Evolutionary conservation across 2,329 filamentous ascomycete genomes (phyloP), one percentile per base, ranked within the genome.

Genomic region (Fusarium irregulare): DNA sequence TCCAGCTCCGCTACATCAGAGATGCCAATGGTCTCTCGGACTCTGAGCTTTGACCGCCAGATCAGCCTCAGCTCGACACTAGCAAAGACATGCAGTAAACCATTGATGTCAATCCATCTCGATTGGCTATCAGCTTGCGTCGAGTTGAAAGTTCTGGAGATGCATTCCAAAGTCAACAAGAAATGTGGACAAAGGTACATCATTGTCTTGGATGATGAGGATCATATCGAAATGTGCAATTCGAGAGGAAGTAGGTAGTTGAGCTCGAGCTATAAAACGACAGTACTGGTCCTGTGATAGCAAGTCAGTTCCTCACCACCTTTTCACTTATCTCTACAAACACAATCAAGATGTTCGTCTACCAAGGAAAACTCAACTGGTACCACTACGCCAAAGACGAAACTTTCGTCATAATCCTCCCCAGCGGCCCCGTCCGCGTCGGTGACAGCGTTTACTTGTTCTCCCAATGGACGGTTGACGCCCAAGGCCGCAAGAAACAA

Each of bases 371-470:
- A 37, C 66, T 73, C 40, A 57, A 65, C 12, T 73, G 71, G 71
- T 47, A 40, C 21, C 14, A n/a, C 25, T 70, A 72, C 41, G 71
- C 25, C 49, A 14, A 49, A 3, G 45, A 73, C 10, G 71, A 73
- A 46, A 70, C 66, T 0, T 73, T 72, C 2, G 56, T 60, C 30
- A 55, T 73, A 12, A n/a, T 70, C 14, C 23, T 73, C 2, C 71
- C 71, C 6, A 62, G 41, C 3, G 71, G 71, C 7, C 60, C 60
- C 16, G 71, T 64, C 21, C 71, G 71, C 9, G 63, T 58, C 4
- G 71, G 71, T 3, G 71, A 73, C 16, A 55, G n/a, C 20, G 71
- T 47, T n/a, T 73, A 72, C n/a, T 40, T 73, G 9, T 73, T 73
- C 42, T 70, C 62, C 5, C 61, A 73, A 25, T 73, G 71, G 68